Percentiles rank a stretch among this genome's conserved stretches.
phyloP scores from a whole-genome alignment of 805 yeast genomes.

The Isabelozyma pseudorhagii region DNA sequence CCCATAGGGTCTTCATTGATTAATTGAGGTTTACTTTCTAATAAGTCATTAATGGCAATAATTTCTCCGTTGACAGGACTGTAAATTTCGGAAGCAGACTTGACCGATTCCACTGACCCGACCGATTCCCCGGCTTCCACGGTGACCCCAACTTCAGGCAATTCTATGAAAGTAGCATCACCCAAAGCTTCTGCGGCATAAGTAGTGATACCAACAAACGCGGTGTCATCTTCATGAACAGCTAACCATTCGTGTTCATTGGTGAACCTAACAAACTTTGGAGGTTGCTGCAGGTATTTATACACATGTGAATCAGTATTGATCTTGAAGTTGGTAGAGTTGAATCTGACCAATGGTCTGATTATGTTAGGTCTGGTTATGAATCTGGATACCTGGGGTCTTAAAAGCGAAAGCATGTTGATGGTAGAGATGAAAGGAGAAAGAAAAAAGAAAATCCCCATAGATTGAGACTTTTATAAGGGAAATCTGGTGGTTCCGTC shows the following conservation, averaged over 20 bases:
- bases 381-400: slow-evolving; percentile 5
- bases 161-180: slow-evolving; percentile 91
- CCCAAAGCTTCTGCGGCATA: slow-evolving; percentile 97
- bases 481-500: neutral
- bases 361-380: neutral
- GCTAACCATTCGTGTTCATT: slow-evolving; percentile 96
- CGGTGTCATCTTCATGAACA: slow-evolving; percentile 73
- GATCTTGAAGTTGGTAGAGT: slow-evolving; percentile 31
- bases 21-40: slow-evolving; percentile 70
- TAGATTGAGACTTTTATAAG: neutral
- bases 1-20: slow-evolving; percentile 91
- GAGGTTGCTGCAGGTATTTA: slow-evolving; percentile 40
- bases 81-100: slow-evolving; percentile 90
- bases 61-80: slow-evolving; percentile 81
- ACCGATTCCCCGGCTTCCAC: slow-evolving; percentile 74
- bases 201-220: slow-evolving; percentile 86
- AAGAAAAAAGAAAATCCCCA: neutral
- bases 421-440: neutral
- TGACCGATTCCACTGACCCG: slow-evolving; percentile 93
- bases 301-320: slow-evolving; percentile 36
- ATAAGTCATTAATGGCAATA: slow-evolving; percentile 61
- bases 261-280: slow-evolving; percentile 63
- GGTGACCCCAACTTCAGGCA: slow-evolving; percentile 68
- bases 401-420: neutral
- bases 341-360: slow-evolving; percentile 12